Evolutionary conservation across 1,284 basidiomycete genomes (phyloP).

Genomic region (Ganoderma boninense): DNA sequence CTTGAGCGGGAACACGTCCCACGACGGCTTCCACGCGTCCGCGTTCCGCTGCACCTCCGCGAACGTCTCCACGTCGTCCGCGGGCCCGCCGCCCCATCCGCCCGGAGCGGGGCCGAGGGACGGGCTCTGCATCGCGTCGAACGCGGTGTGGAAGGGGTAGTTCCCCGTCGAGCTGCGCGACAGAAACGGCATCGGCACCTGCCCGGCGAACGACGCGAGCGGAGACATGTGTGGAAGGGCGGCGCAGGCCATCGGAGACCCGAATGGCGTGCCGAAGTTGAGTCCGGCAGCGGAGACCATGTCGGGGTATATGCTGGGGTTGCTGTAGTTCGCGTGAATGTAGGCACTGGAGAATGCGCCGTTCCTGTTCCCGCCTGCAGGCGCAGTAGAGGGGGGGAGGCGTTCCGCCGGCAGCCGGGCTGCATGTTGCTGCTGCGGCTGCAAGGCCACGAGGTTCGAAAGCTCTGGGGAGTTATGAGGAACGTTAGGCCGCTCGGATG

Average conservation of each 20-base stretch:
- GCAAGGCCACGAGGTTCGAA: neutral
- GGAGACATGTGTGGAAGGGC: neutral
- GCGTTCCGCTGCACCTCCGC: neutral
- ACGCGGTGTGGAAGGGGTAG: neutral
- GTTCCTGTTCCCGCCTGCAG: neutral
- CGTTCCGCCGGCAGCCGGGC: neutral
- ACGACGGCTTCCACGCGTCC: constrained; percentile 26
- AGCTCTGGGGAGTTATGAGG: neutral
- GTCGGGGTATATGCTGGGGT: neutral
- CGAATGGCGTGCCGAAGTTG: neutral
- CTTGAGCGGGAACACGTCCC: constrained; percentile 33
- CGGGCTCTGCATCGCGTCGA: constrained; percentile 6
- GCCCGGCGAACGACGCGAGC: neutral
- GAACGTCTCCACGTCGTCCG: neutral
- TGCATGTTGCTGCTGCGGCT: neutral
- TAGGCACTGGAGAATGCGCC: neutral
- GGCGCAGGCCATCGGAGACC: neutral
- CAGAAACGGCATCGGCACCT: too few relatives aligned
- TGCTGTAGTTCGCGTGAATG: constrained; percentile 7
- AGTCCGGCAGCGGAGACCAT: constrained; percentile 1
- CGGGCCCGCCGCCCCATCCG: too few relatives aligned
- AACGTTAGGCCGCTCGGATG: neutral
- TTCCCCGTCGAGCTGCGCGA: neutral
- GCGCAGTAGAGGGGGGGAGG: neutral
- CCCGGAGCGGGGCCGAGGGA: neutral